A percentile compares a stretch with the other conserved stretches of the same genome.
phyloP scores from a whole-genome alignment of 345 rosid genomes.

The Populus nigra region DNA sequence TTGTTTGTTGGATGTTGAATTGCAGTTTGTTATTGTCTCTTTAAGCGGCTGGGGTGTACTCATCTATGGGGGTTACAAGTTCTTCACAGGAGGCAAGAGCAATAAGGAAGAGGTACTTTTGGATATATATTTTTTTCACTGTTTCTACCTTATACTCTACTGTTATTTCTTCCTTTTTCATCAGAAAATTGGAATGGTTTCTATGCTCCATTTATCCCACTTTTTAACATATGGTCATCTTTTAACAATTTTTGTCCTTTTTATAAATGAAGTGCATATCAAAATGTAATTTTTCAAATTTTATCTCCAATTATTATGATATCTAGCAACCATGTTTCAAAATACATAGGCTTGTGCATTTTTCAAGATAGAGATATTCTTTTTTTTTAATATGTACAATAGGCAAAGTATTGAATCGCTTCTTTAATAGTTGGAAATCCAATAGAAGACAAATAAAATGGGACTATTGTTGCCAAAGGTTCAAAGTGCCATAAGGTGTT shows the following conservation, averaged over 20 bases:
- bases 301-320: neutral
- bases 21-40: constrained; percentile 40
- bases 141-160: neutral
- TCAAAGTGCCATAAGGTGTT: neutral
- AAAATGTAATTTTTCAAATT: neutral
- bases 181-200: neutral
- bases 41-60: constrained; percentile 37
- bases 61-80: constrained; percentile 32
- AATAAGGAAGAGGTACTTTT: constrained; percentile 32
- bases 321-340: neutral
- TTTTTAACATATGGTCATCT: neutral
- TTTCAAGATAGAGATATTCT: neutral
- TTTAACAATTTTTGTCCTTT: neutral
- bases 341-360: neutral
- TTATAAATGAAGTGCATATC: neutral
- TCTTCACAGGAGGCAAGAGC: constrained; percentile 32
- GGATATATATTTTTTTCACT: neutral
- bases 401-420: too few species aligned
- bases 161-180: neutral
- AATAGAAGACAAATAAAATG: neutral
- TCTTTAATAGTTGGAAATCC: neutral
- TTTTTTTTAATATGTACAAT: too few species aligned
- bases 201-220: neutral
- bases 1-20: constrained; percentile 3
- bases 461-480: neutral